Percentiles rank a stretch among this genome's conserved stretches.
phyloP scores from a whole-genome alignment of 306 rosid genomes.

The Acmispon strigosus region DNA sequence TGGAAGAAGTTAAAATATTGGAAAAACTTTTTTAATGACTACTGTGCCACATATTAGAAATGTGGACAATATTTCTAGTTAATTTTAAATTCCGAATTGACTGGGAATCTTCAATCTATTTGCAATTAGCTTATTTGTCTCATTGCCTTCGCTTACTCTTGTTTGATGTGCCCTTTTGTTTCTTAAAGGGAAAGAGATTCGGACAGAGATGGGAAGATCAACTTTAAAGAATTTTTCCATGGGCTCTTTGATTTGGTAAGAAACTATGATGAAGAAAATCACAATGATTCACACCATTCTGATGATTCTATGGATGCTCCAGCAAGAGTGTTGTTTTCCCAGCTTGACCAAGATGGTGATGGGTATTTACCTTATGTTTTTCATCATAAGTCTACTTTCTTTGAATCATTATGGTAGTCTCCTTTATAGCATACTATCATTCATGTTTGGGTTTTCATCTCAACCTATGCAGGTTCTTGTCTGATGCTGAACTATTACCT shows the following conservation, averaged over 20 bases:
- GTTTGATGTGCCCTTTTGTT: conserved; percentile 17
- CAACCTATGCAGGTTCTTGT: conserved; percentile 49
- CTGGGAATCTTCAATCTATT: conserved; percentile 10
- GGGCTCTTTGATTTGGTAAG: conserved; percentile 97
- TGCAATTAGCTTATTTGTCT: neutral
- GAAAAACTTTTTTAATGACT: neutral
- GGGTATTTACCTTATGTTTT: conserved; percentile 46
- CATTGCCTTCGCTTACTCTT: conserved; percentile 6
- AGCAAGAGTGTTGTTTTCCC: conserved; percentile 68
- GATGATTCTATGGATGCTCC: conserved; percentile 66
- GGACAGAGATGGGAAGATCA: conserved; percentile 81
- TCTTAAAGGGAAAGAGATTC: conserved; percentile 76
- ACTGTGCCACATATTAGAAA: neutral
- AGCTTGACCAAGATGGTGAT: conserved; percentile 85
- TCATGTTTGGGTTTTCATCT: conserved; percentile 17
- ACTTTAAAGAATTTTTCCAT: conserved; percentile 92
- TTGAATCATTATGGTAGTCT: conserved; percentile 10
- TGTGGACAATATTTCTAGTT: neutral
- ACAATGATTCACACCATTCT: conserved; percentile 49
- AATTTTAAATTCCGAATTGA: neutral
- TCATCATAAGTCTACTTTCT: neutral
- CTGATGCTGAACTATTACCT: conserved; percentile 69
- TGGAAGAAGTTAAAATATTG: neutral
- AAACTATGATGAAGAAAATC: conserved; percentile 74
- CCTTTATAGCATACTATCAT: conserved; percentile 13